A percentile compares a stretch with the other conserved stretches of the same genome.
Conservation (phyloP, 805 yeast species). For the Barnettozyma californica region DNA sequence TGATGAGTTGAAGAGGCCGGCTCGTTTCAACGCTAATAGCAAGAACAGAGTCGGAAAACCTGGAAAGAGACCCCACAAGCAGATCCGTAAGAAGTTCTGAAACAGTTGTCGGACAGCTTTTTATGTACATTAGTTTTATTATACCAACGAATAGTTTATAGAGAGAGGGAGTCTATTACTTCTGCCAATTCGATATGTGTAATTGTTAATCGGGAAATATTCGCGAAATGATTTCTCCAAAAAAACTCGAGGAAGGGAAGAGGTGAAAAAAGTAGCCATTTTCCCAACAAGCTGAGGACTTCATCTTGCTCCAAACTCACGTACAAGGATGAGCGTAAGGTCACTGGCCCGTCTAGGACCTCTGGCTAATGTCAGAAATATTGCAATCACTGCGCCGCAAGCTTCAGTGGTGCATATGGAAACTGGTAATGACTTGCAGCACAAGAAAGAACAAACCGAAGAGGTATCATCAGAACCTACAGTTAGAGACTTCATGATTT, state of each 20-base stretch:
- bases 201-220: not conserved
- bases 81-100: slow-evolving; percentile 52
- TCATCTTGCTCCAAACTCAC: not conserved
- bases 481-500: not conserved
- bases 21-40: slow-evolving; percentile 15
- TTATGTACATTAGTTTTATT: not conserved
- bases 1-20: slow-evolving; percentile 28
- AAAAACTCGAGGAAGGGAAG: not conserved
- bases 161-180: not conserved
- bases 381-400: slow-evolving; percentile 4
- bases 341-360: not conserved
- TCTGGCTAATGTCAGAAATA: not conserved
- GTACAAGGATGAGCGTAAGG: not conserved
- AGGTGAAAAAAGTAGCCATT: not conserved
- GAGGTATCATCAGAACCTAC: not conserved
- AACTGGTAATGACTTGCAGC: not conserved
- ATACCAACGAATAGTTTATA: not conserved
- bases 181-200: not conserved
- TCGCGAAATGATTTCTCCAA: not conserved
- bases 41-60: slow-evolving; percentile 24
- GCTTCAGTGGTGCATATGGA: not conserved
- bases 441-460: not conserved
- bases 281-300: not conserved
- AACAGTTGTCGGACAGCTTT: too few species aligned
- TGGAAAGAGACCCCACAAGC: slow-evolving; percentile 40